Evolutionary conservation across 148 eudicot genomes (phyloP), one percentile per base, ranked within the genome.

Genomic region (Heliamphora exappendiculata): DNA sequence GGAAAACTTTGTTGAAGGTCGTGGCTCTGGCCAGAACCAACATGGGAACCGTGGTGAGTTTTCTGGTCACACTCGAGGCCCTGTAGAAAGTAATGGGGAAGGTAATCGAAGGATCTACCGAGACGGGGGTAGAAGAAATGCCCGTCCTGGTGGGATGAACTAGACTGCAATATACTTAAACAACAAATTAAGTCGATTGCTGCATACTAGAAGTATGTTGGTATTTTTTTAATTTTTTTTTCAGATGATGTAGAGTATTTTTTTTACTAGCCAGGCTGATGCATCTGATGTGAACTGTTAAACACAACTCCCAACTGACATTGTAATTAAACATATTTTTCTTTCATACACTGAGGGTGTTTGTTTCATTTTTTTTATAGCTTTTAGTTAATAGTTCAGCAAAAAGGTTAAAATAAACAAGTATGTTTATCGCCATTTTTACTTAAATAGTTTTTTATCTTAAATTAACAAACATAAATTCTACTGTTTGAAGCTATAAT

Each of bases 1-100:
- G 19, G 90, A 86, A 50, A 87, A 84, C 74, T 82, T 54, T 42
- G 77, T 81, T 11, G 81, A 75, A 33, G 88, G 86, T 4, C 81
- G 84, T 66, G 59, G 83, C 41, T 71, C 78, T 44, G 70, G 70
- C 17, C 80, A 85, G 67, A 80, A 78, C 26, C 88, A 80, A 57
- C 62, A 76, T 29, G 82, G 77, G 31, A 24, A 59, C 51, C 72
- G 78, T 16, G 72, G 65, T 11, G 78, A 82, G 28, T 78, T 64
- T 66, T 74, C 79, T 22, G 77, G 78, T 1, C 81, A 81, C 60
- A 51, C 42, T n/a, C 75, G 78, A 41, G 65, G 37, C 42, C 87
- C 45, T 17, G 19, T 42, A 16, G 71, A 74, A 49, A 55, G 78
- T 14, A 75, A 60, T 22, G 82, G 83, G 9, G 78, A 76, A 41